A percentile compares a stretch with the other conserved stretches of the same genome.
Conservation (phyloP, 2,329 filamentous ascomycete species). For the Calonectria montana region DNA sequence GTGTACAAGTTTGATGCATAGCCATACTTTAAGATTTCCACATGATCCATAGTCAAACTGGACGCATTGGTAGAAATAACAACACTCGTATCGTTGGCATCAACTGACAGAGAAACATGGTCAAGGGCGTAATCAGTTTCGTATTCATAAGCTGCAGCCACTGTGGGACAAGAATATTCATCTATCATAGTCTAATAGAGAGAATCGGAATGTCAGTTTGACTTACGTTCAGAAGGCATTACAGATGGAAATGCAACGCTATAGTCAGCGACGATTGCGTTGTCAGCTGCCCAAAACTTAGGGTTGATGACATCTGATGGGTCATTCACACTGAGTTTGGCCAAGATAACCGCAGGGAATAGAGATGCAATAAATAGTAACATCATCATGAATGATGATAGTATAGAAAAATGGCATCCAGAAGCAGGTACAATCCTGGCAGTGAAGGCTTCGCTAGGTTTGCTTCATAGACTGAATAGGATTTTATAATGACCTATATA, state of each 20-base stretch:
- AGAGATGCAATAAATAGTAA: background rate
- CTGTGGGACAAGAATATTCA: background rate
- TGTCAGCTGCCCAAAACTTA: background rate
- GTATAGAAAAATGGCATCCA: no score
- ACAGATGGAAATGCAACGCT: background rate
- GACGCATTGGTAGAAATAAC: background rate
- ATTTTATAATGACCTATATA: background rate
- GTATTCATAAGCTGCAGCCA: background rate
- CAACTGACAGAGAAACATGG: background rate
- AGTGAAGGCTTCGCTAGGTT: background rate
- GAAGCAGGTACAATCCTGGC: background rate
- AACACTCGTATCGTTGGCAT: conserved; percentile 1
- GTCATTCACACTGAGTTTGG: background rate
- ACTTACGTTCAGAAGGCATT: background rate
- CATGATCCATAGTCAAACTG: background rate
- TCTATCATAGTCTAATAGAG: background rate
- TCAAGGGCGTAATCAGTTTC: background rate
- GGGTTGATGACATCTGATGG: background rate
- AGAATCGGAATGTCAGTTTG: background rate
- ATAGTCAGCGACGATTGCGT: background rate
- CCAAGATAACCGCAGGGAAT: background rate
- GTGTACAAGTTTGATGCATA: background rate
- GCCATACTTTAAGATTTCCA: background rate
- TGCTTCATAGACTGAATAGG: background rate
- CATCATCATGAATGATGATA: background rate